Evolutionary conservation across 192 early-diverging fungal genomes (phyloP).

Genomic region (Helicostylum pulchrum): DNA sequence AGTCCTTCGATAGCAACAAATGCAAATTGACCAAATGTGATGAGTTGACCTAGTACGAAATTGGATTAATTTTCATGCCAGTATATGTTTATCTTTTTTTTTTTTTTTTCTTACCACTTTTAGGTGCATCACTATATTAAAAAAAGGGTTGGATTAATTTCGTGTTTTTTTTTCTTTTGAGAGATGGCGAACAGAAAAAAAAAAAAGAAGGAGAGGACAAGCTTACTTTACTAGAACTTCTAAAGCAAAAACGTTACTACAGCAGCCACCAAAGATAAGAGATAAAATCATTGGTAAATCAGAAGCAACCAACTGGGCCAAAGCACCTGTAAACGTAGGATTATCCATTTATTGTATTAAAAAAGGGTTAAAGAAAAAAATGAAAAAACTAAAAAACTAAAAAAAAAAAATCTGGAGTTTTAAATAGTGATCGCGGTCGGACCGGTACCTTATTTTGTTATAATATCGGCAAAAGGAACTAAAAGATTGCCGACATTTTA

Average conservation of each 20-base stretch:
- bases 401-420: conserved; percentile 4
- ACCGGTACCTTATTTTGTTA: neutral
- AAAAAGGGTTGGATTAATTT: conserved; percentile 11
- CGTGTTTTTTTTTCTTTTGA: neutral
- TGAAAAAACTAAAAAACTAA: neutral
- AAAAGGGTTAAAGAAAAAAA: neutral
- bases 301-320: conserved; percentile 19
- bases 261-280: conserved; percentile 87
- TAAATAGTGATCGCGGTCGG: neutral
- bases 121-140: conserved; percentile 48
- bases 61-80: neutral
- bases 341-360: neutral
- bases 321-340: conserved; percentile 12
- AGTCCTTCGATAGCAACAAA: conserved; percentile 75
- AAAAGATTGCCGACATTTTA: neutral
- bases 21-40: conserved; percentile 81
- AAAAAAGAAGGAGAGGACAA: neutral
- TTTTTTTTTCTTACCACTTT: conserved; percentile 43
- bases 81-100: neutral
- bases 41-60: conserved; percentile 59
- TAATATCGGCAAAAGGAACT: neutral
- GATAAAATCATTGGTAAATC: conserved; percentile 62
- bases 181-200: neutral
- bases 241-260: conserved; percentile 82
- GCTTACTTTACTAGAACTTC: conserved; percentile 71